A percentile compares a stretch with the other conserved stretches of the same genome.
phyloP scores from a whole-genome alignment of 1,139 yeast species.

The Debaryomycetaceae sp. region DNA sequence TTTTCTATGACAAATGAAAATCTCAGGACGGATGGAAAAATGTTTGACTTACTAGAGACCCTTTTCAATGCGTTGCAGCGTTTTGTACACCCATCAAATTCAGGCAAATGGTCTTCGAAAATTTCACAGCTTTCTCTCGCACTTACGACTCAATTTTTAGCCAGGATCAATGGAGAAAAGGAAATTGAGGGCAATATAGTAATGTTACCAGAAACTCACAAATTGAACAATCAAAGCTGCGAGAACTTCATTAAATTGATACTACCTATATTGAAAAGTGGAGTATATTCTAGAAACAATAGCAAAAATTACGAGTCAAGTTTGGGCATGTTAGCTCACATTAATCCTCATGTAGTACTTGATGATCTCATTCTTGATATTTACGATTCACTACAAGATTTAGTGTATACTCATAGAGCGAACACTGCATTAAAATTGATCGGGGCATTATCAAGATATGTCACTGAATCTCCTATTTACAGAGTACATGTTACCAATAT shows the following conservation, averaged over 20 bases:
- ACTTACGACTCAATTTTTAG: constrained; percentile 56
- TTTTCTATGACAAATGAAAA: constrained; percentile 59
- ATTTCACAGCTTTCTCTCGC: constrained; percentile 63
- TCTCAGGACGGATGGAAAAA: constrained; percentile 41
- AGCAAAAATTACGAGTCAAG: constrained; percentile 58
- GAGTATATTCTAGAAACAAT: constrained; percentile 74
- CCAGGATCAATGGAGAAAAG: constrained; percentile 50
- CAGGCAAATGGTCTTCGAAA: constrained; percentile 78
- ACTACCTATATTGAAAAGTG: constrained; percentile 59
- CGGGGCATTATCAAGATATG: constrained; percentile 62
- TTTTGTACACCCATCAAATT: constrained; percentile 87
- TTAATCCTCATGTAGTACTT: constrained; percentile 59
- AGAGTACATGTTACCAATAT: constrained; percentile 79
- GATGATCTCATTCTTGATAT: constrained; percentile 70
- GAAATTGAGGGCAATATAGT: constrained; percentile 38
- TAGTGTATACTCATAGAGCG: constrained; percentile 81
- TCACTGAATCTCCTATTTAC: constrained; percentile 63
- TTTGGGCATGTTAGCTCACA: constrained; percentile 60
- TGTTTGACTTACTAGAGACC: constrained; percentile 48
- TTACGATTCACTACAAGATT: constrained; percentile 79
- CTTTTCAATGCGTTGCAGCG: constrained; percentile 73
- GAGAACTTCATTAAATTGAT: constrained; percentile 53
- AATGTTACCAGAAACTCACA: constrained; percentile 44
- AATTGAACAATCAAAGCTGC: constrained; percentile 42
- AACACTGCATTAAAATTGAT: constrained; percentile 69